phyloP scores from a whole-genome alignment of 345 rosid species.

The Hibiscus tridactylites region DNA sequence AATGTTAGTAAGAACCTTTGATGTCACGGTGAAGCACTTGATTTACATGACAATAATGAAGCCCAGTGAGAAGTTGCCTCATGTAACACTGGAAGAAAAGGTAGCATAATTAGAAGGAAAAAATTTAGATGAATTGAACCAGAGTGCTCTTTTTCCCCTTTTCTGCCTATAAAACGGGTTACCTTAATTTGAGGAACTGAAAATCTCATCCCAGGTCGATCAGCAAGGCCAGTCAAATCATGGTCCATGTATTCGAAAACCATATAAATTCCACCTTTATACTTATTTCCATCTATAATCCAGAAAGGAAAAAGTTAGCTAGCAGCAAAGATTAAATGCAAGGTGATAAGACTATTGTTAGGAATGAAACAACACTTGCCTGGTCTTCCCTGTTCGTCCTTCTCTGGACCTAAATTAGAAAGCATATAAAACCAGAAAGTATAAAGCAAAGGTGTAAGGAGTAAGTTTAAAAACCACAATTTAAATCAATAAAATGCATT shows the following conservation, averaged over 20 bases:
- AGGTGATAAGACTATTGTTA: not conserved
- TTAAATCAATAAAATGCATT: not conserved
- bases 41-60: constrained; percentile 87
- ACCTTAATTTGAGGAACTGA: constrained; percentile 95
- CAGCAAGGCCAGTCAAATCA: constrained; percentile 91
- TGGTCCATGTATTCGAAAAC: constrained; percentile 98
- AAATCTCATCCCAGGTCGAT: constrained; percentile 93
- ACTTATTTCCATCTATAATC: constrained; percentile 73
- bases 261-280: constrained; percentile 94
- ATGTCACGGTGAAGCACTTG: constrained; percentile 98
- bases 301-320: not conserved
- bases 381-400: constrained; percentile 79
- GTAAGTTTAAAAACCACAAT: not conserved
- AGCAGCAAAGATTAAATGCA: not conserved
- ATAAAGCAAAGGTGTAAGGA: not conserved
- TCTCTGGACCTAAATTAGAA: constrained; percentile 59
- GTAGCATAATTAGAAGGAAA: not conserved
- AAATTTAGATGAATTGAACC: not conserved
- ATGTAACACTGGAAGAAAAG: constrained; percentile 66
- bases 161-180: not conserved
- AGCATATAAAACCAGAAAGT: not conserved
- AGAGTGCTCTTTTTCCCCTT: not conserved
- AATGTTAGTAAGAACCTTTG: constrained; percentile 45
- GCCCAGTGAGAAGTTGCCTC: constrained; percentile 95
- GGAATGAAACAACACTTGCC: constrained; percentile 35